Base-by-base conservation (phyloP, 768 basidiomycete species). In the Multifurca ochricompacta region DNA sequence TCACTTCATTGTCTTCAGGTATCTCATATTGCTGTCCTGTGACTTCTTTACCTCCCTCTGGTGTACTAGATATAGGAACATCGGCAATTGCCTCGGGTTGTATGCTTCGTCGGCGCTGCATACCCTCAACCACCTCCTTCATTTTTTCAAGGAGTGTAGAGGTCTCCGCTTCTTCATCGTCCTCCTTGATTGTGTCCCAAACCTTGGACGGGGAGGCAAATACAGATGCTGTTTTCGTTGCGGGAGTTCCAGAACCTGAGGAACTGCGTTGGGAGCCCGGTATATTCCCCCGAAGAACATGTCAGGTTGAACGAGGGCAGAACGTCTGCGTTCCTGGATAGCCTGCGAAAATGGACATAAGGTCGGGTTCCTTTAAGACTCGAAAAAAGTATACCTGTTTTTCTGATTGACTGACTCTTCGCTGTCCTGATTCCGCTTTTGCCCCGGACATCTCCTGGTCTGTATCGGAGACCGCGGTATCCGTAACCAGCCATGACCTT, bases 241-340 rank as follows among this genome's bases (percentile, higher is more conserved):
- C 41, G 7, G 60, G 44, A 16, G 58, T 42, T 6, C 61, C 51
- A 27, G 61, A 46, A 52, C 56, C 51, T 23, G 63, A 55, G 68
- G 66, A 64, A 56, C 64, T 65, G 65, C 62, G 66, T 66, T 67
- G 69, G 8, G 80, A 71, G 1, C 81, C 82, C 1, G 82, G 82
- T 13, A 76, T 71, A 18, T 77, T 75, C 74, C 78, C 18, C 68
- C 72, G 65, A 78, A 81, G 63, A 78, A 79, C 18, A 61, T 50
- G 65, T 76, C 69, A 54, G 79, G 64, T 58, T 73, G 68, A 3
- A 68, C 70, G 35, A 83, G 64, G 0, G 83, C 83, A 50, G 81
- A 83, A 9, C 76, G 72, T 23, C 83, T 69, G 8, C 84, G 75
- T 49, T 83, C 82, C 59, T 77, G 75, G 37, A 86, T 85, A 0